Evolutionary conservation across 1,284 basidiomycete genomes (phyloP).

Genomic region (Rhizoctonia solani): DNA sequence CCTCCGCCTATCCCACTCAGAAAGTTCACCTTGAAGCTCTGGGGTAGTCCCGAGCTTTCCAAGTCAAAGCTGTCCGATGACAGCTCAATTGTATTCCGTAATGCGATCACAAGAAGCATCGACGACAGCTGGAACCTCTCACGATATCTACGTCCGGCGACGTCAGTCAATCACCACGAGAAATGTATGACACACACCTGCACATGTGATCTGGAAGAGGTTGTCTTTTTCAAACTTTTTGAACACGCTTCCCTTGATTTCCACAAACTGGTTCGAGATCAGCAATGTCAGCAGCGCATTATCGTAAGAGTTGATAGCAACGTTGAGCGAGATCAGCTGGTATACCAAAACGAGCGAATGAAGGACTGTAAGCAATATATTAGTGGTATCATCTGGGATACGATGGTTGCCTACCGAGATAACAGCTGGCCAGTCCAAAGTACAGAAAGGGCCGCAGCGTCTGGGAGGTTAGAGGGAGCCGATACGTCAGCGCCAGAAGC

Average conservation of each 20-base stretch:
- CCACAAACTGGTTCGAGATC: constrained; percentile 98
- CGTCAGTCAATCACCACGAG: neutral
- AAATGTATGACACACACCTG: constrained; percentile 57
- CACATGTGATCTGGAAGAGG: constrained; percentile 98
- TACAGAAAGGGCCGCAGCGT: constrained; percentile 81
- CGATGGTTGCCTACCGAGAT: constrained; percentile 65
- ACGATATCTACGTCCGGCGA: constrained; percentile 85
- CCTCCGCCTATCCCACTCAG: constrained; percentile 20
- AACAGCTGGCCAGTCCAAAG: constrained; percentile 81
- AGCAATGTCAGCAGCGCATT: constrained; percentile 93
- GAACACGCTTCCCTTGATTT: constrained; percentile 99
- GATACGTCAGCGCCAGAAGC: constrained; percentile 71
- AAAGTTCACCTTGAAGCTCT: constrained; percentile 68
- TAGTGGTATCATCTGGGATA: neutral
- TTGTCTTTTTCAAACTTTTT: constrained; percentile 99
- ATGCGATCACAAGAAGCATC: constrained; percentile 90
- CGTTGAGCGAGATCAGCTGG: constrained; percentile 93
- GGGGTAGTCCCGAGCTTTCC: constrained; percentile 68
- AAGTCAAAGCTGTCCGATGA: constrained; percentile 85
- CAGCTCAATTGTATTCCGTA: constrained; percentile 95
- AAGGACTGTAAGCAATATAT: constrained; percentile 57
- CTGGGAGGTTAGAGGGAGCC: constrained; percentile 60
- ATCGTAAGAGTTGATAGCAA: constrained; percentile 98
- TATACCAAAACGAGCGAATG: constrained; percentile 97
- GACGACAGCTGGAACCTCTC: constrained; percentile 89